Evolutionary conservation across 306 rosid species (phyloP), one percentile per base, ranked within the genome.

Genomic region (Biancaea sappan): DNA sequence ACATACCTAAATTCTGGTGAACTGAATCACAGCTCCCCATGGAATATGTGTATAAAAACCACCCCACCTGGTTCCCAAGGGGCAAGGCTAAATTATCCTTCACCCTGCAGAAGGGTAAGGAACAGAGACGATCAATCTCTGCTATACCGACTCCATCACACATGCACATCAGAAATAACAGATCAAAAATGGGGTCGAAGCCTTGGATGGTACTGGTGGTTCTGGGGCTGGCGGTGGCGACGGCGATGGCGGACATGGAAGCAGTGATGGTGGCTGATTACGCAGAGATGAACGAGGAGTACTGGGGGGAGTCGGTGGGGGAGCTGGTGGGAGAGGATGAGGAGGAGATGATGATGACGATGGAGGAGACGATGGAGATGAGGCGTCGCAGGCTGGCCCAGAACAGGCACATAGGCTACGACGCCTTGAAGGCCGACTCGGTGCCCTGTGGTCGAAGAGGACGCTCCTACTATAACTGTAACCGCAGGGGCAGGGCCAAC

Each of bases 371-470:
- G 51, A 74, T 88, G 0, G 85, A 82, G 13, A 4, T 52, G 0
- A 71, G 8, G 43, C 83, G 80, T 16, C 77, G 94, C 2, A 26
- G 37, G 0, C 72, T 85, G 0, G 29, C 9, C 0, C 16, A 66
- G 2, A 34, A 4, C 5, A 31, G 26, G 6, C 15, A 14, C 79
- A 79, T 87, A 1, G 31, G 84, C 35, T 87, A 87, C 32, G 59
- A 52, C 2, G 85, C 90, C 9, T 71, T 89, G 4, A 71, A 1
- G 41, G 16, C 65, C 0, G 66, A 87, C 60, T 11, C 31, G 0
- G 40, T 77, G 2, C 88, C 86, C 2, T 89, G 91, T 68, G 84
- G 81, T 3, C 37, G 5, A 0, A 82, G 81, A 0, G 94, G 91
- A 37, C 5, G 6, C 0, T 80, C 91, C 11, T 88, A 88, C 77